Evolutionary conservation across 352 stramenopile genomes (phyloP).

Genomic region (Globisporangium solare): DNA sequence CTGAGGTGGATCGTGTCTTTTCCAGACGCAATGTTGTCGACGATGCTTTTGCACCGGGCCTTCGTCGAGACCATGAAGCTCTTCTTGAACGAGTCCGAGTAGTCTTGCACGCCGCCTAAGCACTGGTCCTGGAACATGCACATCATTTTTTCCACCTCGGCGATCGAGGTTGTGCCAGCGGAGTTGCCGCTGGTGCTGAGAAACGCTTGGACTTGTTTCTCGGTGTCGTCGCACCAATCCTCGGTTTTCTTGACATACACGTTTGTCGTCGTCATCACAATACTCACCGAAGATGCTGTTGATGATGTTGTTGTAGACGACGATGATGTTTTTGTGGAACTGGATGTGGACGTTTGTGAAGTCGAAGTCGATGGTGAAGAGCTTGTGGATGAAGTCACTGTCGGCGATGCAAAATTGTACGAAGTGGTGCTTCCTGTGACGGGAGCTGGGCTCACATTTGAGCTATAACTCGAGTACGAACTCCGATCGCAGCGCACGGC

Average conservation of each 20-base stretch:
- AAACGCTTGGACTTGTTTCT: conserved; percentile 2
- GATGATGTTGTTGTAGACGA: conserved; percentile 1
- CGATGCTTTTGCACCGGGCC: conserved; percentile 32
- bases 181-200: neutral
- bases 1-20: conserved; percentile 20
- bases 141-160: conserved; percentile 42
- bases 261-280: conserved; percentile 5
- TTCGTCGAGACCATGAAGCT: conserved; percentile 25
- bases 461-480: conserved; percentile 4
- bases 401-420: neutral
- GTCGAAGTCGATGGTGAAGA: conserved; percentile 5
- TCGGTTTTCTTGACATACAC: conserved; percentile 6
- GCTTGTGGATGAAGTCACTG: neutral
- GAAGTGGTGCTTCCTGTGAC: conserved; percentile 13
- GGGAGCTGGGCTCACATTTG: neutral
- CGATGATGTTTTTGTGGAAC: neutral
- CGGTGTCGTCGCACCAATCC: conserved; percentile 7
- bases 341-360: neutral
- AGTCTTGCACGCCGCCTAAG: conserved; percentile 31
- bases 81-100: conserved; percentile 33
- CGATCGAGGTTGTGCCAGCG: conserved; percentile 13
- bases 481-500: neutral
- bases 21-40: conserved; percentile 34
- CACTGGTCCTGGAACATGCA: conserved; percentile 47
- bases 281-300: conserved; percentile 2